These are phyloP conservation scores for Saururus chinensis DNA, from an alignment of 164 flowering plant genomes.

Conservation along the genomic window DNA sequence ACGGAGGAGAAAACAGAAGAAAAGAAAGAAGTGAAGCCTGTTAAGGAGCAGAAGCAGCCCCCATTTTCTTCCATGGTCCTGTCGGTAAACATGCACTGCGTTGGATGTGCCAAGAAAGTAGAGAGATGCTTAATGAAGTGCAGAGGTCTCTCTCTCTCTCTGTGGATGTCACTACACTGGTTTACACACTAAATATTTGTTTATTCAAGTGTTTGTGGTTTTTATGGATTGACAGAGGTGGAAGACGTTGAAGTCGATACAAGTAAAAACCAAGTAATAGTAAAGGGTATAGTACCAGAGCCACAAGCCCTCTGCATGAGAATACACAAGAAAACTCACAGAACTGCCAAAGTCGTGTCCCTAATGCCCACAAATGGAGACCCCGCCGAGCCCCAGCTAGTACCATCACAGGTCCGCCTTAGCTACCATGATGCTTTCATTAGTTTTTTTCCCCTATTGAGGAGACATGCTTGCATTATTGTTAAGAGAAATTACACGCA, in stretches of 20 bases:
- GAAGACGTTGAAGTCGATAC: slow-evolving; percentile 60
- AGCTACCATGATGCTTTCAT: too few species aligned
- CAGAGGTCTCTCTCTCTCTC: slow-evolving; percentile 36
- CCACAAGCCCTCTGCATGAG: slow-evolving; percentile 68
- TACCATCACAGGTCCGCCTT: slow-evolving; percentile 55
- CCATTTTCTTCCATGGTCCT: slow-evolving; percentile 38
- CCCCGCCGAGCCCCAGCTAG: slow-evolving; percentile 45
- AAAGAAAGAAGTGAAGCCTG: slow-evolving; percentile 31
- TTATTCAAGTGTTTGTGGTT: too few species aligned
- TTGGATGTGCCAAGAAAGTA: slow-evolving; percentile 88
- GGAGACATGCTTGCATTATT: too few species aligned
- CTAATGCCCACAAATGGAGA: slow-evolving; percentile 66
- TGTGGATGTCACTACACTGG: too few species aligned
- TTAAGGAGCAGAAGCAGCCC: slow-evolving; percentile 31
- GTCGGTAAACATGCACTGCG: slow-evolving; percentile 81
- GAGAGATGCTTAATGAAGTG: slow-evolving; percentile 55
- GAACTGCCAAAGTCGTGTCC: slow-evolving; percentile 64
- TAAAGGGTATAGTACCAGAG: slow-evolving; percentile 66
- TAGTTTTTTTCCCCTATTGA: too few species aligned
- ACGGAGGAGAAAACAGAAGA: slow-evolving; percentile 23
- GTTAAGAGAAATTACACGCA: too few species aligned
- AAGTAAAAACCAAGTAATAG: slow-evolving; percentile 64
- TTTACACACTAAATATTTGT: too few species aligned
- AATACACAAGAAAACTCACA: slow-evolving; percentile 70
- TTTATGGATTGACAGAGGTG: slow-evolving; percentile 1